Conservation (phyloP, 768 basidiomycete genomes). For the Naganishia friedmannii region DNA sequence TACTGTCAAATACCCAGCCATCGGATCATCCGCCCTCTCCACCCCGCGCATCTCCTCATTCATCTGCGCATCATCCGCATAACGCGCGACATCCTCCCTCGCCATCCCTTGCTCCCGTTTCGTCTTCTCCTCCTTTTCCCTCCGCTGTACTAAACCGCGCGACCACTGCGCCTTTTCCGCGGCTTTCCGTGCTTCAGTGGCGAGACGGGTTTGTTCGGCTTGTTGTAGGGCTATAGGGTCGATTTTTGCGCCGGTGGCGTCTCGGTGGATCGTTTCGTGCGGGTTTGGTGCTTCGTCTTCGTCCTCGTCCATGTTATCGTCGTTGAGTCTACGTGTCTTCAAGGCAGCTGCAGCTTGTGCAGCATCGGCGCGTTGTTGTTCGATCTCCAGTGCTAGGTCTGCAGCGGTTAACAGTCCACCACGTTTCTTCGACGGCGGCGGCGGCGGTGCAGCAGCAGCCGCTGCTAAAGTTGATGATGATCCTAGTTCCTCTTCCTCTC, state of each 20-base stretch:
- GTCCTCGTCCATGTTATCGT: neutral
- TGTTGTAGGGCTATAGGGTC: constrained; percentile 80
- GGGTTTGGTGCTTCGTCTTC: constrained; percentile 47
- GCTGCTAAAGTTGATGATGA: constrained; percentile 38
- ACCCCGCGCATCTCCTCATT: constrained; percentile 79
- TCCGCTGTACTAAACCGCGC: constrained; percentile 85
- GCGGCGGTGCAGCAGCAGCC: constrained; percentile 54
- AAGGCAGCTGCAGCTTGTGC: neutral
- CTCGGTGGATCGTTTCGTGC: constrained; percentile 92
- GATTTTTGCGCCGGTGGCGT: constrained; percentile 79
- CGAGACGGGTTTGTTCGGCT: neutral
- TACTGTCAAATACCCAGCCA: constrained; percentile 86
- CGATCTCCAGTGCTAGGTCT: neutral
- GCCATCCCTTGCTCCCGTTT: constrained; percentile 68
- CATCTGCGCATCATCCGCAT: constrained; percentile 76
- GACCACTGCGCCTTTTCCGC: constrained; percentile 96
- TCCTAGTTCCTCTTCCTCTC: constrained; percentile 51
- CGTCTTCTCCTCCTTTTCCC: constrained; percentile 68
- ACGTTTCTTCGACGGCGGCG: constrained; percentile 48
- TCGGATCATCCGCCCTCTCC: constrained; percentile 96
- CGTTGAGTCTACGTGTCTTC: neutral
- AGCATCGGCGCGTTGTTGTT: constrained; percentile 35
- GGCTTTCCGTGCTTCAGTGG: constrained; percentile 70
- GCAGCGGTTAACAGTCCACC: neutral
- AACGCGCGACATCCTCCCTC: constrained; percentile 67